Evolutionary conservation across 2,329 filamentous ascomycete genomes (phyloP), one percentile per base, ranked within the genome.

Genomic region (Fusarium luffae): DNA sequence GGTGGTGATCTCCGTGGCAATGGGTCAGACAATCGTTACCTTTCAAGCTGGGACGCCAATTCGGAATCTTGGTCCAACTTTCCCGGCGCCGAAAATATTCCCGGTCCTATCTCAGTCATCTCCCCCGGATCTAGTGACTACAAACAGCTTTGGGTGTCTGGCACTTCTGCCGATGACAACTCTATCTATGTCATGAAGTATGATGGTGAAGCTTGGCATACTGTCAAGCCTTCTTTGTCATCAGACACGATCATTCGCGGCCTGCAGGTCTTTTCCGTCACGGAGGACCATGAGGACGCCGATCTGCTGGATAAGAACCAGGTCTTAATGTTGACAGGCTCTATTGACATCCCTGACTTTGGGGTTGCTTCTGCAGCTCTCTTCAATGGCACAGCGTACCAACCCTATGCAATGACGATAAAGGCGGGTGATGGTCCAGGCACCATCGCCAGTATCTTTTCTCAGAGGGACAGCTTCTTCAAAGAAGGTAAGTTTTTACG

Each of bases 291-390:
- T 77, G 87, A 83, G 37, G 80, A 84, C 16, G 89, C 87, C 4
- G 80, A 87, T 40, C 82, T 94, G 9, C 81, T 99, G 18, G 85
- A 89, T 54, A 80, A 86, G 19, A 84, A 89, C 66, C 89, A 96
- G 77, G 86, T 89, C 6, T 87, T 99, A 37, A 86, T 99, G 80
- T 83, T 98, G 51, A 93, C 93, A n/a, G 96, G 96, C 41, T 88
- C 91, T 55, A 88, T 99, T 71, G 86, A 89, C 69, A 85, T 98
- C 19, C 88, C 91, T 0, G 82, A 83, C 50, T 94, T 94, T 76
- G 94, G 95, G 62, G 90, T 90, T 60, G 93, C 92, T 8, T 97
- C 95, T 16, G 94, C 93, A 11, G 95, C 90, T 10, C 83, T 98
- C 28, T 99, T 92, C 83, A 93, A 98, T 76, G 96, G 96, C 74